Percentiles rank a stretch among this genome's conserved stretches.
Conservation (phyloP, 2,329 filamentous ascomycete species). For the Colletotrichum paranaense region DNA sequence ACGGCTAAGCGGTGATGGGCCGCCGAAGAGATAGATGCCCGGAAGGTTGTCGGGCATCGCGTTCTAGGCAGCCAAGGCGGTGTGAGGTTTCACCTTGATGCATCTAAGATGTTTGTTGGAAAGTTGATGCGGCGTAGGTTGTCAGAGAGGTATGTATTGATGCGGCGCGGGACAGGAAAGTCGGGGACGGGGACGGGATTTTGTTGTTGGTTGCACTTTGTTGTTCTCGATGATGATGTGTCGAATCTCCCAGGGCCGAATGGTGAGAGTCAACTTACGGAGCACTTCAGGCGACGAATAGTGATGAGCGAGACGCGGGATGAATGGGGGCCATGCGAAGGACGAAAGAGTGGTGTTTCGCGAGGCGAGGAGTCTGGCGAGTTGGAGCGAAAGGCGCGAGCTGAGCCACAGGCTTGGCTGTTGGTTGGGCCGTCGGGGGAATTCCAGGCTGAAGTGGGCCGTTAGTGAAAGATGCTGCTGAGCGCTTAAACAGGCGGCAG, state of each 20-base stretch:
- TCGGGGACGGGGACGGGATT: background rate
- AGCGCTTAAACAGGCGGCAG: background rate
- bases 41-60: background rate
- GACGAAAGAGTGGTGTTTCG: conserved; percentile 6
- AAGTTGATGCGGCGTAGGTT: background rate
- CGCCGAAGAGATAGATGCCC: background rate
- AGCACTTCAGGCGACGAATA: background rate
- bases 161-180: background rate
- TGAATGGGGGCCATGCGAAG: background rate
- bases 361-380: conserved; percentile 10
- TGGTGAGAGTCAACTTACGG: background rate
- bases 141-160: background rate
- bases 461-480: background rate
- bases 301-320: background rate
- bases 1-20: background rate
- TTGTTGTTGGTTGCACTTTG: background rate
- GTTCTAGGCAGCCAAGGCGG: background rate
- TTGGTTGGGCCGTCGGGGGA: conserved; percentile 17
- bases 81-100: background rate
- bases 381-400: conserved; percentile 10
- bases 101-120: background rate
- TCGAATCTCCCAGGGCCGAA: background rate
- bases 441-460: background rate
- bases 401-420: background rate
- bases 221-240: background rate